These are phyloP conservation scores for Fomes fomentarius DNA, from an alignment of 1,284 basidiomycete genomes.

Conservation along the genomic window DNA sequence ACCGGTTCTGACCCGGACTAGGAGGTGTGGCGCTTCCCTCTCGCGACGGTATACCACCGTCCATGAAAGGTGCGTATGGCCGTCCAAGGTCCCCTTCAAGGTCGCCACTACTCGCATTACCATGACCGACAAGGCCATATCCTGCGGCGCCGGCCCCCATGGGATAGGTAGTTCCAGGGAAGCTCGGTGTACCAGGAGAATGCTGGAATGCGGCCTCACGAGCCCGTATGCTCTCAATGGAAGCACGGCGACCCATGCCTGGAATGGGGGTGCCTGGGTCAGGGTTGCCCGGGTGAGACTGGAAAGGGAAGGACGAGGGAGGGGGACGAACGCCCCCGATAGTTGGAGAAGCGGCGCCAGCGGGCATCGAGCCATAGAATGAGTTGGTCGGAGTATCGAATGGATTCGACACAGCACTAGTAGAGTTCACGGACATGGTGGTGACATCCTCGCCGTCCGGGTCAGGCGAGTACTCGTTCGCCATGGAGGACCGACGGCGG, in stretches of 20 bases:
- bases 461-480: constrained; percentile 26
- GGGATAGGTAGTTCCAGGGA: constrained; percentile 19
- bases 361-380: constrained; percentile 19
- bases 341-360: constrained; percentile 11
- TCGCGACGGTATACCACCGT: constrained; percentile 20
- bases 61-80: constrained; percentile 61
- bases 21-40: constrained; percentile 31
- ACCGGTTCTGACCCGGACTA: constrained; percentile 32
- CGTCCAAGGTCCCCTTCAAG: constrained; percentile 34
- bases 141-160: constrained; percentile 16
- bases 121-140: constrained; percentile 20
- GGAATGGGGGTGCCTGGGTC: constrained; percentile 52
- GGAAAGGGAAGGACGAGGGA: constrained; percentile 54
- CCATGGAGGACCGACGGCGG: constrained; percentile 28
- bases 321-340: constrained; percentile 18
- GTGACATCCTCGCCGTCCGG: constrained; percentile 10
- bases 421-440: neutral
- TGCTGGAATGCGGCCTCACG: constrained; percentile 17
- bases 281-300: constrained; percentile 62
- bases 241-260: constrained; percentile 36
- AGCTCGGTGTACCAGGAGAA: constrained; percentile 13
- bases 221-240: constrained; percentile 39
- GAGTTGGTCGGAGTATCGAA: constrained; percentile 31
- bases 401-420: constrained; percentile 20
- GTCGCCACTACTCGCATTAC: constrained; percentile 13